A percentile compares a stretch with the other conserved stretches of the same genome.
Conservation (phyloP, 257 asterid genomes). For the Scutellaria baicalensis region DNA sequence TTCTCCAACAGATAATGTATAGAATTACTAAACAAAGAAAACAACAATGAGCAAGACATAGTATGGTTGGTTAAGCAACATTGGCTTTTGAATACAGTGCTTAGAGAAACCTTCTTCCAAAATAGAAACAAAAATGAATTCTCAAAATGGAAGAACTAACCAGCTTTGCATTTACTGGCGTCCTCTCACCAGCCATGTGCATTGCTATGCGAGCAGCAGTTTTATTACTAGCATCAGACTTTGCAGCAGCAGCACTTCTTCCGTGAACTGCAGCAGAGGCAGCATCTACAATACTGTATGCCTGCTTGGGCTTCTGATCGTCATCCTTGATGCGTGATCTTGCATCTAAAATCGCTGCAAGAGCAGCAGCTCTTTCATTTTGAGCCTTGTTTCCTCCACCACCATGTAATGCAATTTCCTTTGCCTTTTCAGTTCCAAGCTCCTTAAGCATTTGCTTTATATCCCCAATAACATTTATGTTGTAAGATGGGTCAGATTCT, state of each 20-base stretch:
- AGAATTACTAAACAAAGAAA: background rate
- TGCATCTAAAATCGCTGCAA: constrained; percentile 76
- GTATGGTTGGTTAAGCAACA: background rate
- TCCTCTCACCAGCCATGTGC: constrained; percentile 98
- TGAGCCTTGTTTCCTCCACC: constrained; percentile 98
- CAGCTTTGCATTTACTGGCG: constrained; percentile 85
- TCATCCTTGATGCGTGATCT: constrained; percentile 89
- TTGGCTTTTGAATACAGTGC: background rate
- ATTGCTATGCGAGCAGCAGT: constrained; percentile 95
- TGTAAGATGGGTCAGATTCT: constrained; percentile 85
- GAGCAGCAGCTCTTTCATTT: constrained; percentile 85
- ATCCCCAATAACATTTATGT: constrained; percentile 77
- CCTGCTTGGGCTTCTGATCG: constrained; percentile 44
- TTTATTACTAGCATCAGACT: constrained; percentile 70
- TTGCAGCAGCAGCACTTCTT: constrained; percentile 97
- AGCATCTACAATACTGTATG: constrained; percentile 91
- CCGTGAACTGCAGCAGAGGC: constrained; percentile 99
- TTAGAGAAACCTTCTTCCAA: background rate
- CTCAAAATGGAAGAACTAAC: constrained; percentile 37
- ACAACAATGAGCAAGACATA: background rate
- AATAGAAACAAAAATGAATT: background rate
- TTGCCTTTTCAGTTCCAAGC: constrained; percentile 88
- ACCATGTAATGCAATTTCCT: constrained; percentile 92
- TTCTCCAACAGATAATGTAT: background rate
- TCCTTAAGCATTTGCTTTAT: constrained; percentile 88